These are phyloP conservation scores for Dioscorea dumetorum DNA, from an alignment of 106 monocot genomes.

Conservation along the genomic window DNA sequence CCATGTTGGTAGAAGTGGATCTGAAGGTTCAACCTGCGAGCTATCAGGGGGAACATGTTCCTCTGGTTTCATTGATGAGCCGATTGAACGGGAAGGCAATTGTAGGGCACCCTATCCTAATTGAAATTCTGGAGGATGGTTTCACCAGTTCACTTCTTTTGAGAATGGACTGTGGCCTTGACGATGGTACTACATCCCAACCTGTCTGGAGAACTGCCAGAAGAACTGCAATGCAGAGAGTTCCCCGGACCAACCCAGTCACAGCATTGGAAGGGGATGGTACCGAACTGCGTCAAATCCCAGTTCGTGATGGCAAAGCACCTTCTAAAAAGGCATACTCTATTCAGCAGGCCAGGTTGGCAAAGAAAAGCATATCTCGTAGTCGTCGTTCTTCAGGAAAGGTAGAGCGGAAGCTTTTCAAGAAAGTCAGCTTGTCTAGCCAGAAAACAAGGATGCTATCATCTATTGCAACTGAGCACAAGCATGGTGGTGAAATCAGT, in stretches of 20 bases:
- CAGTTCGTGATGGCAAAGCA: slow-evolving; percentile 30
- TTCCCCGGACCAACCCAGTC: slow-evolving; percentile 51
- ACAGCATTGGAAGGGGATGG: slow-evolving; percentile 33
- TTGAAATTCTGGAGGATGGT: slow-evolving; percentile 74
- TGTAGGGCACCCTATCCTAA: slow-evolving; percentile 78
- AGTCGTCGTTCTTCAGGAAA: slow-evolving; percentile 5
- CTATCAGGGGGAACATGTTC: slow-evolving; percentile 79
- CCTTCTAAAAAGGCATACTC: slow-evolving; percentile 14
- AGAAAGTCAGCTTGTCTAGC: slow-evolving; percentile 30
- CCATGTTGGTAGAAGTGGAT: slow-evolving; percentile 55
- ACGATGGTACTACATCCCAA: slow-evolving; percentile 35
- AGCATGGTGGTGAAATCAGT: slow-evolving; percentile 4
- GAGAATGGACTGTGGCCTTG: slow-evolving; percentile 14
- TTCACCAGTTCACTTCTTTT: slow-evolving; percentile 28
- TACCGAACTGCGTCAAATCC: slow-evolving; percentile 13
- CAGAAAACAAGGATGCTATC: slow-evolving; percentile 62
- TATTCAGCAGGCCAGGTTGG: neutral
- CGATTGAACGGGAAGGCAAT: slow-evolving; percentile 96
- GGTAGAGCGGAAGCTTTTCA: slow-evolving; percentile 27
- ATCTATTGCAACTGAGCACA: slow-evolving; percentile 33
- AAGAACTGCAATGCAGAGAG: slow-evolving; percentile 70
- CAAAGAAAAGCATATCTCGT: slow-evolving; percentile 32
- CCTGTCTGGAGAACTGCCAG: slow-evolving; percentile 70
- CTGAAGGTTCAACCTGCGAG: slow-evolving; percentile 63
- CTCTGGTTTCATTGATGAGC: slow-evolving; percentile 94